Evolutionary conservation across 2,329 filamentous ascomycete species (phyloP), one percentile per base, ranked within the genome.

Genomic region (Epicoccum sorghinum): DNA sequence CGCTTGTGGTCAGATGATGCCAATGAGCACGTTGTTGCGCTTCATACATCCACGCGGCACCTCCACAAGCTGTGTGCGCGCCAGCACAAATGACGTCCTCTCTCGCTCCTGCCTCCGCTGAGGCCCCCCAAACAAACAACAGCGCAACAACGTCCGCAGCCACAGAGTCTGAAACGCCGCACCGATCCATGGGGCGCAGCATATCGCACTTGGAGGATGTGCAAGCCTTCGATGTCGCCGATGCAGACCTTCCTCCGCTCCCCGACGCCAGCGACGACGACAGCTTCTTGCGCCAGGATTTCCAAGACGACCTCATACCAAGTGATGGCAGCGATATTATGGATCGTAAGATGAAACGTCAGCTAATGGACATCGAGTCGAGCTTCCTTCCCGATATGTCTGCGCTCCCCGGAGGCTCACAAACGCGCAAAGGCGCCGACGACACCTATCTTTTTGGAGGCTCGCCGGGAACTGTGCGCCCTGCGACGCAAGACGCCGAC

Each of bases 331-430:
- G 76, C 53, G 73, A 67, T 12, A 59, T 86, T 32, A 79, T 85
- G 61, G 84, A 87, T 68, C 76, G 75, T 47, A 83, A 85, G 63
- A 86, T 87, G 82, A 80, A 80, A 60, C 77, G 80, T 52, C 82
- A 82, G 59, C 69, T 87, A 58, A 80, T 84, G 77, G 84, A 87
- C 60, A 79, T 86, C 50, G 85, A 87, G 67, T 87, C 85, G 3
- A 87, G 84, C 64, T 87, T 87, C 61, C 57, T 87, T 39, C 84
- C 84, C 0, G 83, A 86, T 40, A 75, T 78, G 2, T 81, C 81
- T 3, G 60, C 70, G 6, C 63, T 66, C 22, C 62, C 55, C 8
- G 67, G 66, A 18, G 57, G 61, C 23, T 41, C 62, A 5, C 66
- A 69, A 33, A 64, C 57, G 3, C 59, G 57, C 27, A 38, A 61